Base-by-base conservation (phyloP, 177 flowering plant genomes). In the Vitis hybrid region DNA sequence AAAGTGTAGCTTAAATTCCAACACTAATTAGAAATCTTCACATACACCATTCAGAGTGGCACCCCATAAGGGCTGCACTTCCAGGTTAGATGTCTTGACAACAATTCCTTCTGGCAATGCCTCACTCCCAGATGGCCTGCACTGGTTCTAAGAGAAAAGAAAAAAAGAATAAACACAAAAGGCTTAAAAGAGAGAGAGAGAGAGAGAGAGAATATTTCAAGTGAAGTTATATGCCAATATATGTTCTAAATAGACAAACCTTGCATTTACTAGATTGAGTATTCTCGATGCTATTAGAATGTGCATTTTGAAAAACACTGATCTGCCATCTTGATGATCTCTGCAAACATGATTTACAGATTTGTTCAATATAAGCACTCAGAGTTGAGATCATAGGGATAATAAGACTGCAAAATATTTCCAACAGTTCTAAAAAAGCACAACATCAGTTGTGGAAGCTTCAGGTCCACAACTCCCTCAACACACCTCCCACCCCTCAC, bases 71-170 rank as follows among this genome's bases (percentile, higher is more conserved):
- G 86, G 88, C 13, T 68, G 82, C 87, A 82, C 79, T 71, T 88
- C 84, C 79, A 86, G 74, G 83, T 88, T 82, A 17, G 92, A 88
- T 35, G 82, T 81, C 73, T 69, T 65, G 32, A 74, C 73, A 64
- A 88, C 78, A 67, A 90, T 90, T 66, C 91, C 90, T 77, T 83
- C 60, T 1, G 94, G 94, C 71, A 88, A 79, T 56, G 81, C 81
- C 70, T 84, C 88, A 68, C 81, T 88, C 2, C 94, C 92, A 35
- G 58, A 48, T 50, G 86, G 81, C 79, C 78, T 77, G 77, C 90
- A 86, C 27, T 64, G 84, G 19, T 68, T 71, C 94, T 90, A 70
- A 54, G 13, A 54, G 13, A 58, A 15, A 49, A 27, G 9, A 51
- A 61, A 52, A 55, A 60, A 62, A 62, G 13, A 30, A 66, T 2